These are phyloP conservation scores for Aristolochia fimbriata DNA, from an alignment of 164 flowering plant species.

Conservation along the genomic window DNA sequence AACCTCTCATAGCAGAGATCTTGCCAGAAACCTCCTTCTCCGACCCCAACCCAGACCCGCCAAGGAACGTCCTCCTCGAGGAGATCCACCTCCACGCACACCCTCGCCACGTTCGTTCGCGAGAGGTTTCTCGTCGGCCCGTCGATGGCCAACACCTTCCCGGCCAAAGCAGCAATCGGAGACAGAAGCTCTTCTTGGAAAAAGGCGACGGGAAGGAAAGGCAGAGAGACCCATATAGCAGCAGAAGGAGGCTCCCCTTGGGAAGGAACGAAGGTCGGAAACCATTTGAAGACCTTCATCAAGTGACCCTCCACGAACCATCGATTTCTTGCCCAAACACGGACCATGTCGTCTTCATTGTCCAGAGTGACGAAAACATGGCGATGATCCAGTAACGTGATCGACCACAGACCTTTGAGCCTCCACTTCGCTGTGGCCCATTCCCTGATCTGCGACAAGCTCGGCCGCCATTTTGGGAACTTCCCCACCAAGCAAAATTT, in stretches of 20 bases:
- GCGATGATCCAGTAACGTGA: background rate
- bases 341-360: conserved; percentile 2
- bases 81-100: conserved; percentile 4
- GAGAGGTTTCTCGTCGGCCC: background rate
- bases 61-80: background rate
- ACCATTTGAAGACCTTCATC: conserved; percentile 7
- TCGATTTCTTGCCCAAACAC: conserved; percentile 2
- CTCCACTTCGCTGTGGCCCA: conserved; percentile 1
- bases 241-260: conserved; percentile 1
- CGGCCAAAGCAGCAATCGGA: background rate
- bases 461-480: conserved; percentile 3
- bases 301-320: background rate
- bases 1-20: background rate
- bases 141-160: conserved; percentile 1
- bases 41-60: background rate
- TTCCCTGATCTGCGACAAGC: conserved; percentile 1
- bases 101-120: conserved; percentile 1
- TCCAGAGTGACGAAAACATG: conserved; percentile 3
- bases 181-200: background rate
- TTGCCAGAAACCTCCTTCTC: conserved; percentile 6
- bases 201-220: background rate
- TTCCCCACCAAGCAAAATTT: conserved; percentile 3
- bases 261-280: background rate
- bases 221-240: conserved; percentile 1
- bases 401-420: conserved; percentile 1